Base-by-base conservation (phyloP, 768 basidiomycete species). In the Mycena indigotica region DNA sequence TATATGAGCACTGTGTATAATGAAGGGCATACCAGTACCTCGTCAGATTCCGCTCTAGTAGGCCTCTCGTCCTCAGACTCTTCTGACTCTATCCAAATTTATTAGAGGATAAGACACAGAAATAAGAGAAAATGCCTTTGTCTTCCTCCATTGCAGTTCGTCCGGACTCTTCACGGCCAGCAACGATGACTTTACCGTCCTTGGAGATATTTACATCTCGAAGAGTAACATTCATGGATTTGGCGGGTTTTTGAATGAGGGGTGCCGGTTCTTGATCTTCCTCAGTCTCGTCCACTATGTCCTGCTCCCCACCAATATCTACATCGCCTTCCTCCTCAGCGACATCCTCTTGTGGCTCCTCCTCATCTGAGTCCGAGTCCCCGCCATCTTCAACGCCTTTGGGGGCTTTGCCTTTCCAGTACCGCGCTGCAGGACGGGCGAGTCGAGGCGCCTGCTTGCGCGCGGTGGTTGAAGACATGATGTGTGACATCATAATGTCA, bases 331-430 rank as follows among this genome's bases (percentile, higher is more conserved):
- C 83, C 38, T 78, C 80, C 21, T 74, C 72, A 44, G 68, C 66
- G 44, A 71, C 66, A 55, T 65, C 54, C 49, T 69, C 64, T 56
- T 69, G 73, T 28, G 73, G 77, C 1, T 81, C 84, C 58, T 85
- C 82, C 48, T 82, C 80, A 41, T 87, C 87, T 3, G 85, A 86
- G 62, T 89, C 88, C 5, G 88, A 87, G 21, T 82, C 75, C n/a
- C n/a, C n/a, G 38, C 74, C 72, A 24, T 84, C 84, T 1, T 74
- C 75, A 29, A 75, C 80, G 45, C 89, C 90, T 70, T 91, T 93
- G 0, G 93, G 93, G 0, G 86, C 91, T 65, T 93, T 92, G 54
- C 94, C 94, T 65, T 89, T 90, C 86, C 92, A 91, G 72, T 96
- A 95, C 2, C 94, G 88, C 5, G 84, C 88, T 2, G 84, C 92